Evolutionary conservation across 2,329 filamentous ascomycete species (phyloP).

Genomic region (Escovopsis sp.): DNA sequence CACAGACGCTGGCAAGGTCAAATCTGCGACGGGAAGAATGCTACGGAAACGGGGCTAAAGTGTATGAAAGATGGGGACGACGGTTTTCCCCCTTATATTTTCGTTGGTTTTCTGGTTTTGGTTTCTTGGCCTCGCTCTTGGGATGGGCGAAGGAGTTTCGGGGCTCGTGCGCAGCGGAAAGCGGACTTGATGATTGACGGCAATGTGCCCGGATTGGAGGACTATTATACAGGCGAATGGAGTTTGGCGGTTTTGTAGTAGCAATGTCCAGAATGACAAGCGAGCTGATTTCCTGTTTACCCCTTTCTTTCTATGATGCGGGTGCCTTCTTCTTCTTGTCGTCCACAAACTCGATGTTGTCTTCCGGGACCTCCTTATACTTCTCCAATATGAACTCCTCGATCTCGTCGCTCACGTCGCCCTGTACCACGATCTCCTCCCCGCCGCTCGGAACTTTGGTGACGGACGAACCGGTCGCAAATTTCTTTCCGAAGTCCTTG

Average conservation of each 20-base stretch:
- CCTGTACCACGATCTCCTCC: constrained; percentile 96
- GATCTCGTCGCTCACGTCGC: constrained; percentile 89
- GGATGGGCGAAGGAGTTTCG: neutral
- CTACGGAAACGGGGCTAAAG: constrained; percentile 39
- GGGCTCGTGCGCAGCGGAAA: too few relatives aligned
- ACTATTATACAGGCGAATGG: constrained; percentile 1
- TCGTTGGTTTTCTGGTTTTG: constrained; percentile 3
- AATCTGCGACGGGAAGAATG: constrained; percentile 35
- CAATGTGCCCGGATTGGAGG: neutral
- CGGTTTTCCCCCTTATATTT: neutral
- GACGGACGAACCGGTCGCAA: constrained; percentile 84
- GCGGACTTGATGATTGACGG: neutral
- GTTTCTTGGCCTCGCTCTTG: neutral
- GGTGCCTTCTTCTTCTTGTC: constrained; percentile 76
- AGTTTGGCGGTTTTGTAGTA: constrained; percentile 5
- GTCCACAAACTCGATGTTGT: constrained; percentile 88
- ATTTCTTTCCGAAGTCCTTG: constrained; percentile 97
- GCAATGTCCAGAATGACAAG: constrained; percentile 2
- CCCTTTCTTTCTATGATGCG: constrained; percentile 4
- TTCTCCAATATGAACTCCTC: constrained; percentile 81
- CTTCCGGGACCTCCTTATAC: constrained; percentile 81
- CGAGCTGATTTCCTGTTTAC: neutral
- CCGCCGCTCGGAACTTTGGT: constrained; percentile 76
- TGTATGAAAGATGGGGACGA: constrained; percentile 5
- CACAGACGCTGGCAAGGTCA: constrained; percentile 24